phyloP scores from a whole-genome alignment of 371 early-diverging fungal genomes.

The Actinomortierella ambigua region DNA sequence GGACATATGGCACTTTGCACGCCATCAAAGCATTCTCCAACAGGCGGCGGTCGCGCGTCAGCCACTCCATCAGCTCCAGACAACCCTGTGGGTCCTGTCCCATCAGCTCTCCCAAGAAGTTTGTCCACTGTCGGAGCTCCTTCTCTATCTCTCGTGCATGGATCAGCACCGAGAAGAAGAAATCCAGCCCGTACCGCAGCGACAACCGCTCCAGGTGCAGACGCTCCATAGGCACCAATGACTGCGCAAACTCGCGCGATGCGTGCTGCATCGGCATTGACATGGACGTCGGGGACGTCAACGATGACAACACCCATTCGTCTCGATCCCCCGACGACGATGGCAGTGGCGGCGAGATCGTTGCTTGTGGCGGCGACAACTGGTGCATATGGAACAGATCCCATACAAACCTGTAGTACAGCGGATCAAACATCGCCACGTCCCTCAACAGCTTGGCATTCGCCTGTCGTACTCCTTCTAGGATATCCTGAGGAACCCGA shows the following conservation, averaged over 20 bases:
- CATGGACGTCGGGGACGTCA: too few species aligned
- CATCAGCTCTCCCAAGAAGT: constrained; percentile 20
- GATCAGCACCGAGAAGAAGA: constrained; percentile 42
- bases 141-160: constrained; percentile 42
- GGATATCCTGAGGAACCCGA: constrained; percentile 41
- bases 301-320: too few species aligned
- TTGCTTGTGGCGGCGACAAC: too few species aligned
- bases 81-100: constrained; percentile 24
- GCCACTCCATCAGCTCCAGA: constrained; percentile 12
- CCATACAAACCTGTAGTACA: constrained; percentile 45
- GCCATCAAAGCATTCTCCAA: constrained; percentile 19
- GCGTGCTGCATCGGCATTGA: too few species aligned
- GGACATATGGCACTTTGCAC: constrained; percentile 33
- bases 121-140: constrained; percentile 37
- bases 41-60: constrained; percentile 12
- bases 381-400: constrained; percentile 29
- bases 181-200: constrained; percentile 40
- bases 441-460: constrained; percentile 36
- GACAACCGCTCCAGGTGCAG: constrained; percentile 13
- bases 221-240: too few species aligned
- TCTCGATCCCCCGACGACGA: too few species aligned
- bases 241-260: too few species aligned
- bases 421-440: constrained; percentile 39
- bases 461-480: constrained; percentile 37
- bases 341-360: too few species aligned